Conservation (phyloP, 768 basidiomycete genomes). For the Cantharellus anzutake region DNA sequence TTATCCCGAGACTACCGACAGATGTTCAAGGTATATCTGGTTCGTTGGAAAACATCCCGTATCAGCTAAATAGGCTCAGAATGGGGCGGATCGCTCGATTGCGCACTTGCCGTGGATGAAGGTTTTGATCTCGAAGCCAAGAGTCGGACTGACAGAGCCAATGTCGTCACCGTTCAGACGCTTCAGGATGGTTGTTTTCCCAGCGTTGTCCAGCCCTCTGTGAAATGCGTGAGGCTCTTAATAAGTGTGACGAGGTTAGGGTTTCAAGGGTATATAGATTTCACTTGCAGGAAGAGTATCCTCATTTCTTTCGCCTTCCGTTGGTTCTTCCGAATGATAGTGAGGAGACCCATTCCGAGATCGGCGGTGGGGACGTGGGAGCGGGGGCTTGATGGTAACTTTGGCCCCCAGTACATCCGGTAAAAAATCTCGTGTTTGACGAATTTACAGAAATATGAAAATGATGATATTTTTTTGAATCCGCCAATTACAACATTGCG, state of each 20-base stretch:
- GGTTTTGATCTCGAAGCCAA: conserved; percentile 99
- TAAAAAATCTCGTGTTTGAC: too few relatives aligned
- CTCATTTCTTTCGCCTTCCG: conserved; percentile 95
- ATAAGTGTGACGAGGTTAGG: not conserved
- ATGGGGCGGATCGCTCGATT: not conserved
- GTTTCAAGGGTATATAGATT: not conserved
- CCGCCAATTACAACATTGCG: too few relatives aligned
- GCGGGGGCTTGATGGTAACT: too few relatives aligned
- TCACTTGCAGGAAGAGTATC: conserved; percentile 67
- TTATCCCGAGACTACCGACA: conserved; percentile 16
- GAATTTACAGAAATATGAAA: too few relatives aligned
- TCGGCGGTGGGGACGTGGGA: too few relatives aligned
- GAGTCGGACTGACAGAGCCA: conserved; percentile 68
- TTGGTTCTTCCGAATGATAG: conserved; percentile 90
- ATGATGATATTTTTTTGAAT: too few relatives aligned
- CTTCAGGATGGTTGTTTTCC: conserved; percentile 96
- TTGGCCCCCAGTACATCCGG: too few relatives aligned
- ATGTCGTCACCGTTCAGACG: conserved; percentile 89
- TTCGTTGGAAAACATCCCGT: conserved; percentile 7
- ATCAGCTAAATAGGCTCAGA: not conserved
- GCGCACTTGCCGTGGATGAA: conserved; percentile 75
- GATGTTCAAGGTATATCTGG: conserved; percentile 26
- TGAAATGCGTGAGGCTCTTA: not conserved
- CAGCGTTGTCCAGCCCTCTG: conserved; percentile 95
- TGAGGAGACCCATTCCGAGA: conserved; percentile 67